Conservation (phyloP, 371 early-diverging fungal species). For the Rhizopus arrhizus region DNA sequence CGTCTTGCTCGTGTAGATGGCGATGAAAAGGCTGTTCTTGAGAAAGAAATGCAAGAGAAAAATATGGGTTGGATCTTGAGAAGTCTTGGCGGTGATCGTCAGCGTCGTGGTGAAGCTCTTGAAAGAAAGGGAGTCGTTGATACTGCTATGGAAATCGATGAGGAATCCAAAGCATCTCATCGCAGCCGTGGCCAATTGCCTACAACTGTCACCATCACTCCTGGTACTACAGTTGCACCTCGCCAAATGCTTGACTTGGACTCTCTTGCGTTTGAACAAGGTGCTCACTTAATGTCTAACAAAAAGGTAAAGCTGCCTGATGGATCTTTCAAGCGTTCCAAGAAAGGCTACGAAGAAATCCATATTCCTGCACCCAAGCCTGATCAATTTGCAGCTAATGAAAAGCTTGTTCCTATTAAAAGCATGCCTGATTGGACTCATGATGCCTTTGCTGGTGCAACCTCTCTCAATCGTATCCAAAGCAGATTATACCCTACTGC, state of each 20-base stretch:
- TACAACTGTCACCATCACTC: slow-evolving; percentile 47
- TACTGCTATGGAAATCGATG: slow-evolving; percentile 55
- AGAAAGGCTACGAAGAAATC: slow-evolving; percentile 96
- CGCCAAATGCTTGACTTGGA: slow-evolving; percentile 79
- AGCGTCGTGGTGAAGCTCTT: slow-evolving; percentile 71
- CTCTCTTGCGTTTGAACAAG: slow-evolving; percentile 84
- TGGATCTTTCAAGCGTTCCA: slow-evolving; percentile 89
- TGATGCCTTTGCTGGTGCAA: slow-evolving; percentile 74
- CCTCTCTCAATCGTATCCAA: slow-evolving; percentile 90
- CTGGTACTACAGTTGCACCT: slow-evolving; percentile 60
- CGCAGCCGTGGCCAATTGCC: slow-evolving; percentile 51
- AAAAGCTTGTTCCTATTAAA: slow-evolving; percentile 71
- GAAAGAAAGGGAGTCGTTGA: slow-evolving; percentile 74
- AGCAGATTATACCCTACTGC: slow-evolving; percentile 87
- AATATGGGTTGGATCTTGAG: slow-evolving; percentile 76
- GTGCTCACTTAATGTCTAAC: slow-evolving; percentile 96
- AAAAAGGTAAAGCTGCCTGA: slow-evolving; percentile 92
- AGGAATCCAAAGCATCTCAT: slow-evolving; percentile 21
- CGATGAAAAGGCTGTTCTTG: slow-evolving; percentile 59
- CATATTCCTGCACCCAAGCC: slow-evolving; percentile 92
- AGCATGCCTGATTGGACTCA: slow-evolving; percentile 90
- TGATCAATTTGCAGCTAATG: slow-evolving; percentile 66
- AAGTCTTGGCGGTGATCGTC: slow-evolving; percentile 65
- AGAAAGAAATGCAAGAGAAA: slow-evolving; percentile 68
- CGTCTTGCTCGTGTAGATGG: slow-evolving; percentile 76